Conservation (phyloP, 495 filamentous ascomycete species). For the Aspergillus indologenus region DNA sequence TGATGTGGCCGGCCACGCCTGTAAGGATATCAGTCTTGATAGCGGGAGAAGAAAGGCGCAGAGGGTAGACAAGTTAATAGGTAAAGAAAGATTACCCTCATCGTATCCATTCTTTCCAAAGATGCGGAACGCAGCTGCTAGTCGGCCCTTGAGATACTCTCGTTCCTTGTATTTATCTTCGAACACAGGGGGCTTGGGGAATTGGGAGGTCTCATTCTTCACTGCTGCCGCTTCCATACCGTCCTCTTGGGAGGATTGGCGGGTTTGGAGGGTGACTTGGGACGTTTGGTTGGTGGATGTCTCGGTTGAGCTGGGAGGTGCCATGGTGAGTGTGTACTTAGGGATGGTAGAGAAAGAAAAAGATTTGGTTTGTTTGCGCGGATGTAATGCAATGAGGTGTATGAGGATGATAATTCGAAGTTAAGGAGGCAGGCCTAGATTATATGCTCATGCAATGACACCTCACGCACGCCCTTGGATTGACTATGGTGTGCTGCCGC, state of each 20-base stretch:
- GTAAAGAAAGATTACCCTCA: slow-evolving; percentile 37
- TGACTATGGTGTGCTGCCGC: neutral
- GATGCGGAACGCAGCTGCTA: slow-evolving; percentile 66
- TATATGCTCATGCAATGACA: neutral
- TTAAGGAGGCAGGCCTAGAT: too few relatives aligned
- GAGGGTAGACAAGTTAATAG: neutral
- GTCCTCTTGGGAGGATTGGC: slow-evolving; percentile 26
- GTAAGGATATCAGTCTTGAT: neutral
- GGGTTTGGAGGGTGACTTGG: slow-evolving; percentile 20
- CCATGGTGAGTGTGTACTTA: slow-evolving; percentile 23
- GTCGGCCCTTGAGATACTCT: slow-evolving; percentile 61
- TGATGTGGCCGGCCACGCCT: slow-evolving; percentile 61
- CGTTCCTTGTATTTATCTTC: slow-evolving; percentile 59
- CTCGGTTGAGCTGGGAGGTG: slow-evolving; percentile 33
- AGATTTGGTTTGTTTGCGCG: too few relatives aligned
- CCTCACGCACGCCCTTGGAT: neutral
- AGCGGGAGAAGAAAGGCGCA: too few relatives aligned
- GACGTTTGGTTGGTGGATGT: slow-evolving; percentile 19
- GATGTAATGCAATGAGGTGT: neutral
- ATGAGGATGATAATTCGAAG: too few relatives aligned
- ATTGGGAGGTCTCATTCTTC: slow-evolving; percentile 34
- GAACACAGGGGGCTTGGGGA: slow-evolving; percentile 54
- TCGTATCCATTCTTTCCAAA: slow-evolving; percentile 68
- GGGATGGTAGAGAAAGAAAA: too few relatives aligned
- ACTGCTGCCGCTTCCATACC: slow-evolving; percentile 34